Evolutionary conservation across 352 stramenopile species (phyloP), one percentile per base, ranked within the genome.

Genomic region (Globisporangium abappressorium): DNA sequence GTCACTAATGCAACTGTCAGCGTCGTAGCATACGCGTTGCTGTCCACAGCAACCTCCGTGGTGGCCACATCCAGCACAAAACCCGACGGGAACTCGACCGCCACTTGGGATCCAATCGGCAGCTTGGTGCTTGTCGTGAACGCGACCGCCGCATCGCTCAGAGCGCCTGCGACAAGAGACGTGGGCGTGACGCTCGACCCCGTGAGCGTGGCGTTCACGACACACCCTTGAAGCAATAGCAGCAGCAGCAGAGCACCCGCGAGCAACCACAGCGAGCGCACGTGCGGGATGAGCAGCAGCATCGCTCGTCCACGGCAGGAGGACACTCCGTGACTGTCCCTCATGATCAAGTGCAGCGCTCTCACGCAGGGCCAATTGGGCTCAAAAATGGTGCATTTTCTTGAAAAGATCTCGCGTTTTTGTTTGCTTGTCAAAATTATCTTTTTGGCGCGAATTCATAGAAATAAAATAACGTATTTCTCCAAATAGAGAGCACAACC

Each of bases 61-160:
- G 66, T 34, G 11, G 72, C 15, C 12, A 59, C 56, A 20, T 68
- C 67, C 33, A 87, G 33, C 5, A 59, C 24, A 33, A 87, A 85
- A 0, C 68, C 75, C 0, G 43, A 51, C 9, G 79, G 74, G 46
- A 85, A 81, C n/a, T 68, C 14, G 7, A 85, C 58, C 30, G 74
- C 12, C 11, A 85, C 62, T 0, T 62, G 69, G 8, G 64, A 72
- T 28, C 66, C 68, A 33, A 77, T 61, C 0, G 64, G 33, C 15
- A 85, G 62, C 6, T 70, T 67, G n/a, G 64, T 67, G 34, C 33
- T 74, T 41, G 58, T 72, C 2, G 70, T 73, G 47, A 87, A 75
- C 7, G 64, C 34, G 26, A 87, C 73, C 4, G 18, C 53, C 26
- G 75, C 75, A 38, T 73, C 66, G 34, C 49, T 71, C 0, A 60